Percentiles rank a stretch among this genome's conserved stretches.
These are phyloP conservation scores for Eimeria brunetti DNA, from an alignment of 169 alveolate genomes.

Conservation along the genomic window DNA sequence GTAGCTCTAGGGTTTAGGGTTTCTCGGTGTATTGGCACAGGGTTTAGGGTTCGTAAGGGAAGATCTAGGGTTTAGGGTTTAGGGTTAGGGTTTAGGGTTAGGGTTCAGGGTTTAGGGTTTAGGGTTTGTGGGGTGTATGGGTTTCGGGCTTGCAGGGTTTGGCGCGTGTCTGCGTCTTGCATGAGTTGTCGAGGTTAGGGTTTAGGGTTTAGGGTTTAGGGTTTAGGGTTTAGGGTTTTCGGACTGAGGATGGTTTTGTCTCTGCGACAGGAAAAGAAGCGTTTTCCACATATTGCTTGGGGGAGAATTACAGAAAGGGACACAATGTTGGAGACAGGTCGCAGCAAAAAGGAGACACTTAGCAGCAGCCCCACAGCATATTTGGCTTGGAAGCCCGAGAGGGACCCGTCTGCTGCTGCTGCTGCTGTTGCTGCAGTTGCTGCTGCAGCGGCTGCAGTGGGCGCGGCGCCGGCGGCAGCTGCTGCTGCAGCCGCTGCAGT, in stretches of 20 bases:
- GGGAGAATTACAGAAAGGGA: neutral
- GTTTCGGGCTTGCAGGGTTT: no score
- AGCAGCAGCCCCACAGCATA: constrained; percentile 18
- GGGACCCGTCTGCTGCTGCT: no score
- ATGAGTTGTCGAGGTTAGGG: neutral
- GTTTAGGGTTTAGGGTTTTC: constrained; percentile 14
- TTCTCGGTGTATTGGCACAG: no score
- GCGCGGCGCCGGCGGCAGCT: no score
- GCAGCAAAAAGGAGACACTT: neutral
- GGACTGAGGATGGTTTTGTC: constrained; percentile 9
- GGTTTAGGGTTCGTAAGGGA: no score
- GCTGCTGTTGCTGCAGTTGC: neutral
- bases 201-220: constrained; percentile 9
- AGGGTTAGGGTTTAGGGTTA: no score
- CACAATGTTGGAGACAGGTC: neutral
- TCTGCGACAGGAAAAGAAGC: neutral
- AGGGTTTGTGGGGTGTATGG: no score
- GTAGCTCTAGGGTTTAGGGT: no score
- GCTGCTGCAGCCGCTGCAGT: no score
- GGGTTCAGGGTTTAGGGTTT: no score
- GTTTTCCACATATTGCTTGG: constrained; percentile 5
- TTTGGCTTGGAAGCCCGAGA: neutral
- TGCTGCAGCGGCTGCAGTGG: neutral
- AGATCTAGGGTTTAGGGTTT: no score
- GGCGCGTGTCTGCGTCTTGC: no score